These are phyloP conservation scores for Spirogloea muscicola DNA, from an alignment of 139 green algal species.

Conservation along the genomic window DNA sequence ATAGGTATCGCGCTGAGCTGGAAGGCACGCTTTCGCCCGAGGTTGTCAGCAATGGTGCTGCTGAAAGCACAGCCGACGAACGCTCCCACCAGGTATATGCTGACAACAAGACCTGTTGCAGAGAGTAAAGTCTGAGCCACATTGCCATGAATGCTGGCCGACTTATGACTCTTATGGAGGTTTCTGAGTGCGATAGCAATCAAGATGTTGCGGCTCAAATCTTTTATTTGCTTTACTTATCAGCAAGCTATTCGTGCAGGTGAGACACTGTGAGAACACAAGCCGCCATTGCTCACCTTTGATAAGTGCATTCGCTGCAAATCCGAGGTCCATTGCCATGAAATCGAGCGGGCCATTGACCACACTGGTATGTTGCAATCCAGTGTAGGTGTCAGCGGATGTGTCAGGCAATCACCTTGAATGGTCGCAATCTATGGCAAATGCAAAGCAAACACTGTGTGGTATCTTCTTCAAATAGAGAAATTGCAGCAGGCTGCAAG, in stretches of 20 bases:
- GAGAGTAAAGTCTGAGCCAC: too few species aligned
- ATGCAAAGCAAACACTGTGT: too few species aligned
- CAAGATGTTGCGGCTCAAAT: too few species aligned
- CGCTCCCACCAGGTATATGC: conserved; percentile 16
- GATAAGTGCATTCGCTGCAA: neutral
- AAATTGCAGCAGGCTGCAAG: neutral
- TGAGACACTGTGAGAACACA: too few species aligned
- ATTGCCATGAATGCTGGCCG: too few species aligned
- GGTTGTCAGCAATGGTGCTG: conserved; percentile 17
- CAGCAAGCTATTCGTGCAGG: too few species aligned
- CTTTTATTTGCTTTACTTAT: too few species aligned
- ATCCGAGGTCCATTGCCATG: neutral
- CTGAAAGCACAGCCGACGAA: conserved; percentile 22
- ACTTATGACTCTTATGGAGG: too few species aligned
- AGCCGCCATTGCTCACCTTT: too few species aligned
- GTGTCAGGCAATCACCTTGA: neutral
- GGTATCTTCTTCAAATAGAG: neutral
- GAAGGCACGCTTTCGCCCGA: conserved; percentile 3
- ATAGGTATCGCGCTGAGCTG: conserved; percentile 19
- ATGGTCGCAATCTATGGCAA: too few species aligned
- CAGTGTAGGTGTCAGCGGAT: neutral
- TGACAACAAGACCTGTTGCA: conserved; percentile 22
- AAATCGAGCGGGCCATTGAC: conserved; percentile 4
- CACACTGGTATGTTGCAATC: neutral
- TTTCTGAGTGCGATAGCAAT: too few species aligned